phyloP scores from a whole-genome alignment of 441 rosid species.

The Gossypium laxum region DNA sequence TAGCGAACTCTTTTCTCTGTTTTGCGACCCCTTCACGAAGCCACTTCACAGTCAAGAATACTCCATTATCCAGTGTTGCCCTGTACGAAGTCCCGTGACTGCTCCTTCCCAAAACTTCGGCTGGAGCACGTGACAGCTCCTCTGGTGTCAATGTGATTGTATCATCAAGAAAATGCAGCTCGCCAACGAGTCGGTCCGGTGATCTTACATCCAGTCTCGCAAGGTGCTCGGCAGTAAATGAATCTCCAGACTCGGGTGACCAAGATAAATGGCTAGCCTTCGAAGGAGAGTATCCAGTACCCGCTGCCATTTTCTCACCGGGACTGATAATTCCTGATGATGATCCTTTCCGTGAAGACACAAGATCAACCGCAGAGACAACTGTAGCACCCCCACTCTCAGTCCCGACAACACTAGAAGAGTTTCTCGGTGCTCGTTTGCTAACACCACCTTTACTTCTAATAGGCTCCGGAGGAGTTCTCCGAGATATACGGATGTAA shows the following conservation, averaged over 20 bases:
- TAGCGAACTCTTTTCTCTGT: constrained; percentile 83
- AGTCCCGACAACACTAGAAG: constrained; percentile 39
- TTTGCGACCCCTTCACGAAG: constrained; percentile 96
- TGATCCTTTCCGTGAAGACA: constrained; percentile 65
- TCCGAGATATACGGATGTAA: constrained; percentile 51
- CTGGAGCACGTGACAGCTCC: constrained; percentile 91
- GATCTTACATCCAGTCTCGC: constrained; percentile 82
- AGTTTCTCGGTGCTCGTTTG: constrained; percentile 37
- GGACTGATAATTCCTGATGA: constrained; percentile 74
- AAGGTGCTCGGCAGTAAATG: constrained; percentile 64
- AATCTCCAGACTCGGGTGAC: constrained; percentile 95
- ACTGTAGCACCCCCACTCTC: constrained; percentile 57
- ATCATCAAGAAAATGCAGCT: constrained; percentile 86
- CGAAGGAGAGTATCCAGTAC: constrained; percentile 73
- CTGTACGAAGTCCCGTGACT: constrained; percentile 97
- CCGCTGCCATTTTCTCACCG: constrained; percentile 56
- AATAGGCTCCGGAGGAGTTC: constrained; percentile 33
- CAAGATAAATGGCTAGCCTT: constrained; percentile 67
- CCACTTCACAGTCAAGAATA: constrained; percentile 88
- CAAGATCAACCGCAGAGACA: constrained; percentile 80
- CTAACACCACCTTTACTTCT: constrained; percentile 38
- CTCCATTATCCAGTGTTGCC: constrained; percentile 81
- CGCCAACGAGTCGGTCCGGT: constrained; percentile 86
- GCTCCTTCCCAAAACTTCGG: constrained; percentile 93
- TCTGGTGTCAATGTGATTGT: constrained; percentile 76